Conservation (phyloP, 2,329 filamentous ascomycete species). For the Phoma sp. region DNA sequence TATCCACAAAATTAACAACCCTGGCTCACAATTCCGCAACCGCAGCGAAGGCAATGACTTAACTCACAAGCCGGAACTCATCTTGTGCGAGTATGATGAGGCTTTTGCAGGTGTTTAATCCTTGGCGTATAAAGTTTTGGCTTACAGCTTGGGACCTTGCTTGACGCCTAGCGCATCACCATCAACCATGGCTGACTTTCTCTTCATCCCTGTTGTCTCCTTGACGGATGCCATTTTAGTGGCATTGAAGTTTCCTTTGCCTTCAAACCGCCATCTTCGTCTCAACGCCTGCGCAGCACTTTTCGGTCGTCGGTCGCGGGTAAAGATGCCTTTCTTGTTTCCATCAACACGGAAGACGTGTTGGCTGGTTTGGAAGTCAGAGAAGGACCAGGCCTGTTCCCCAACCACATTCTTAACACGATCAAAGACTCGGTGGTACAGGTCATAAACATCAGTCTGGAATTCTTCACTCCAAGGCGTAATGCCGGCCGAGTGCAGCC, state of each 20-base stretch:
- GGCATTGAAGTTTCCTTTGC: background rate
- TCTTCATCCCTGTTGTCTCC: too few species aligned
- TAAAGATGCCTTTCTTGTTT: background rate
- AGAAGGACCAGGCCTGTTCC: background rate
- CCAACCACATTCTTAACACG: background rate
- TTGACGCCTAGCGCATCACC: too few species aligned
- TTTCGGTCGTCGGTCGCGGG: background rate
- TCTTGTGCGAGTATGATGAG: too few species aligned
- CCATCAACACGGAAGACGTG: background rate
- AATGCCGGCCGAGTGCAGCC: background rate
- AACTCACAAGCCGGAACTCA: too few species aligned
- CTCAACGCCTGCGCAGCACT: background rate
- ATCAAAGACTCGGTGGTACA: background rate
- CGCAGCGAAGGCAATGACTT: too few species aligned
- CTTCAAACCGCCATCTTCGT: background rate
- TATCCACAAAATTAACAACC: too few species aligned
- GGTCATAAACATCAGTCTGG: background rate
- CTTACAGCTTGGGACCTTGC: too few species aligned
- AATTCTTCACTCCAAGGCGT: background rate
- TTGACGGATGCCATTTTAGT: too few species aligned
- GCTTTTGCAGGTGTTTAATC: too few species aligned
- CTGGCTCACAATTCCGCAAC: too few species aligned
- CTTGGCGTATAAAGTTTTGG: too few species aligned
- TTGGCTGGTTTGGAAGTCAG: background rate
- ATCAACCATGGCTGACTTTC: too few species aligned